These are phyloP conservation scores for Ajuga reptans DNA, from an alignment of 305 asterid species.

Conservation along the genomic window DNA sequence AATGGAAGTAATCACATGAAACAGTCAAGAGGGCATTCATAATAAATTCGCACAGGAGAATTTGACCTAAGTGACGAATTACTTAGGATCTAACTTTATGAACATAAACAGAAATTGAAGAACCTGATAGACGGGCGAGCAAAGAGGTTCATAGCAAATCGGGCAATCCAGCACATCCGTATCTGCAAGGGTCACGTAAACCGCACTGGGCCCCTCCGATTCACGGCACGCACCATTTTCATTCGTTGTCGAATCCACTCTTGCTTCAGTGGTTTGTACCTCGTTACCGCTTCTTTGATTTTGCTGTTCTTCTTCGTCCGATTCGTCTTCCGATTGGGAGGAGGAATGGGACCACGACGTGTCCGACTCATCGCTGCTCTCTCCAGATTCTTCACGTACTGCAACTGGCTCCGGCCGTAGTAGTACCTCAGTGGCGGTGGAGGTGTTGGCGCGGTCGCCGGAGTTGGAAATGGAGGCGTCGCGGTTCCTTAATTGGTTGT, in stretches of 20 bases:
- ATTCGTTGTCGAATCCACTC: not conserved
- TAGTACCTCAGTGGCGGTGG: conserved; percentile 7
- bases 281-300: conserved; percentile 8
- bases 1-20: not conserved
- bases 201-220: conserved; percentile 9
- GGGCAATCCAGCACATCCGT: conserved; percentile 58
- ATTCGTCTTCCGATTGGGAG: conserved; percentile 4
- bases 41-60: not conserved
- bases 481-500: not conserved
- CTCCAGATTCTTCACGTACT: conserved; percentile 8
- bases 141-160: conserved; percentile 40
- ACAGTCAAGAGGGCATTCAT: not conserved
- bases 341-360: conserved; percentile 6
- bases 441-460: not conserved
- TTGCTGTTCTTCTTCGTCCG: conserved; percentile 8
- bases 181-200: conserved; percentile 35
- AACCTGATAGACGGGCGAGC: conserved; percentile 56
- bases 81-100: not conserved
- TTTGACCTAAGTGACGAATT: not conserved
- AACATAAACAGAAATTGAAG: not conserved
- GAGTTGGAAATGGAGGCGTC: conserved; percentile 16
- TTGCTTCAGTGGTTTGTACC: conserved; percentile 2
- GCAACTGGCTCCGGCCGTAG: not conserved
- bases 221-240: conserved; percentile 3
- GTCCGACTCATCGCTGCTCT: conserved; percentile 10